Base-by-base conservation (phyloP, 164 flowering plant species). In the Nelumbo lutea region DNA sequence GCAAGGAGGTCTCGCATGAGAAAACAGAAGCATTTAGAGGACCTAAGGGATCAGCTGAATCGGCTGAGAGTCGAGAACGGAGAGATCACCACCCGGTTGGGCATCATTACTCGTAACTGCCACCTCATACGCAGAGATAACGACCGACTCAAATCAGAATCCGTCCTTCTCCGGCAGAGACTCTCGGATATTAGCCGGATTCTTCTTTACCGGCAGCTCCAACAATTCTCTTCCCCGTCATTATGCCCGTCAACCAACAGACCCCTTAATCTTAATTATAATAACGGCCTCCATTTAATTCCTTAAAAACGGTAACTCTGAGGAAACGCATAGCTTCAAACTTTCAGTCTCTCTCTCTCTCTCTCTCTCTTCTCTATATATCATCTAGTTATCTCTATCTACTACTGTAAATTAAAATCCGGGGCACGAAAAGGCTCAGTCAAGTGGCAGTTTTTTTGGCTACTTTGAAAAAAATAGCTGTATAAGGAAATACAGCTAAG, bases 1-100 rank as follows among this genome's bases (percentile, higher is more conserved):
- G 98, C 98, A 4, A 65, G 90, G 75, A 71, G 97, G 75, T 93
- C 98, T 9, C 82, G 98, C 14, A 81, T 88, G 92, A 75, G 96
- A 6, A 93, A 90, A 69, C 90, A 88, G 75, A 83, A 73, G 75
- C 96, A 88, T 44, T 57, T 89, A 68, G 97, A 93, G 64, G 87
- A 85, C 71, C 71, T 93, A 62, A 73, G 88, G 85, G 80, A 73
- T 83, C 81, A 83, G 64, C 79, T 68, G 85, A 84, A 78, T 82
- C 86, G 87, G 79, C 77, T 89, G 10, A 73, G 72, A 63, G n/a
- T 67, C 1, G 84, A 80, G 57, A 93, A 89, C 83, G 83, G 83
- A 70, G 86, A 85, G 9, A 61, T 83, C 1, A 53, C 75, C 64
- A 84, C 83, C 86, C 87, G 82, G 60, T 67, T 93, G 65, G 79